Conservation (phyloP, 495 filamentous ascomycete genomes). For the Eremomyces bilateralis region DNA sequence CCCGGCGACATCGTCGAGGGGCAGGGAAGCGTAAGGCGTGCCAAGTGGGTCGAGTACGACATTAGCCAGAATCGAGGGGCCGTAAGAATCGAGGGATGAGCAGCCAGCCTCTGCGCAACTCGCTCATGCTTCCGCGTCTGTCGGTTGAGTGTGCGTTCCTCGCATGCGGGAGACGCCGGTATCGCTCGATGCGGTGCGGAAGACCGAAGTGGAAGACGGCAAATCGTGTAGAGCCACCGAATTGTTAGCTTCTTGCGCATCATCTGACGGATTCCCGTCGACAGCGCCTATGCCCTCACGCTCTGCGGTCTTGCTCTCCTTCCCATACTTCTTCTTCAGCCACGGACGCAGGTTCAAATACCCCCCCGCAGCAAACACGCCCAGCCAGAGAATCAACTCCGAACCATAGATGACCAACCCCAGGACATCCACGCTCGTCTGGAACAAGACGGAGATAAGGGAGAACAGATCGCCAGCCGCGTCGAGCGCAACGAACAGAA, state of each 20-base stretch:
- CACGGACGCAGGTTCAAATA: conserved; percentile 37
- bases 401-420: conserved; percentile 40
- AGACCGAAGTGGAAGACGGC: conserved; percentile 35
- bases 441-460: conserved; percentile 37
- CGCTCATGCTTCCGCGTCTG: conserved; percentile 3
- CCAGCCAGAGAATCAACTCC: conserved; percentile 38
- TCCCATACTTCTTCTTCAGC: conserved; percentile 13
- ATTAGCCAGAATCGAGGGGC: conserved; percentile 10
- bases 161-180: conserved; percentile 3
- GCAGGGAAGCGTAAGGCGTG: conserved; percentile 33
- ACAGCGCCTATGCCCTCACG: background rate
- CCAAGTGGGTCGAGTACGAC: conserved; percentile 75
- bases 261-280: conserved; percentile 6
- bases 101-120: background rate
- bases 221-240: conserved; percentile 18
- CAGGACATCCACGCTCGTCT: conserved; percentile 28
- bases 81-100: background rate
- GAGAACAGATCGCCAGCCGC: conserved; percentile 41
- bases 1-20: conserved; percentile 52
- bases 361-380: conserved; percentile 35
- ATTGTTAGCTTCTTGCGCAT: conserved; percentile 5
- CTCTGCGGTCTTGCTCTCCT: background rate
- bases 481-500: conserved; percentile 43
- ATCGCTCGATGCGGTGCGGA: conserved; percentile 24
- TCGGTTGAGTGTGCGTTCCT: conserved; percentile 1